These are phyloP conservation scores for Aureobasidium vineae DNA, from an alignment of 2,329 filamentous ascomycete species.

Conservation along the genomic window DNA sequence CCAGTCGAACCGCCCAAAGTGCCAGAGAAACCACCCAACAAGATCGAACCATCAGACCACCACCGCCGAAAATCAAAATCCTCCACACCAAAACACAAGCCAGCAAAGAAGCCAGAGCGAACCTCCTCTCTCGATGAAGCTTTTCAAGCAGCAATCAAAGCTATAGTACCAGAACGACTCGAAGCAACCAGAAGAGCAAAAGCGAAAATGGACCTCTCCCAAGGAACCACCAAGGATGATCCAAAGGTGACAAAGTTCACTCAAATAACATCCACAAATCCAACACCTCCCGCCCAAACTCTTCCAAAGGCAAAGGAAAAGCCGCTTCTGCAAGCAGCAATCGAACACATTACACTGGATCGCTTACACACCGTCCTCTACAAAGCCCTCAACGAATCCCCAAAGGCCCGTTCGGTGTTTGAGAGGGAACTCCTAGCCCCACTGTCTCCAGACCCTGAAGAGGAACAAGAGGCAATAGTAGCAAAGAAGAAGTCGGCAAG, in stretches of 20 bases:
- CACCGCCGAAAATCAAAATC: not conserved
- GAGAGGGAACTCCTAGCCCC: not conserved
- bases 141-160: slow-evolving; percentile 8
- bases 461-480: not conserved
- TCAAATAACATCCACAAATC: not conserved
- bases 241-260: not conserved
- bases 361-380: not conserved
- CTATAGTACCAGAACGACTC: slow-evolving; percentile 4
- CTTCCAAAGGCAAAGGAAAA: not conserved
- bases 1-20: not conserved
- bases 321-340: not conserved
- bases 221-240: not conserved
- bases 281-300: not conserved
- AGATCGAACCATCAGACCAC: not conserved
- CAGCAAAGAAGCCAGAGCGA: not conserved
- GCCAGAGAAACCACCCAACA: not conserved
- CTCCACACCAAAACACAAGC: not conserved
- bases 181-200: slow-evolving; percentile 9
- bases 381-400: not conserved
- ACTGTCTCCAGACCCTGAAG: not conserved
- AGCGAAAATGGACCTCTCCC: not conserved
- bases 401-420: not conserved
- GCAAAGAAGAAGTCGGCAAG: not conserved
- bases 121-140: not conserved
- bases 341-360: not conserved